Conservation (phyloP, 768 basidiomycete genomes). For the Trametes cinnabarina region DNA sequence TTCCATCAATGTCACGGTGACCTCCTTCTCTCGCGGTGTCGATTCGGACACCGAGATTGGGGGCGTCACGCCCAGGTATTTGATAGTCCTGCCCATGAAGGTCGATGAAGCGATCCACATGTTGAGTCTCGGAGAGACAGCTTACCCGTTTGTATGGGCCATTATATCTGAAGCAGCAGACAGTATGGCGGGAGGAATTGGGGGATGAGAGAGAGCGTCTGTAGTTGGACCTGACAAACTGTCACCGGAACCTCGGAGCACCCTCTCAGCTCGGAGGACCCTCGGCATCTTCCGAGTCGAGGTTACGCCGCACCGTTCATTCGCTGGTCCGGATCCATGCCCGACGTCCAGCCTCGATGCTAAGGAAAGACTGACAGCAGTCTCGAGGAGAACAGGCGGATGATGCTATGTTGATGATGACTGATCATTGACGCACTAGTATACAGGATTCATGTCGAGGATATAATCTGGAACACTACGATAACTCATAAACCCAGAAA, state of each 20-base stretch:
- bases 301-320: slow-evolving; percentile 3
- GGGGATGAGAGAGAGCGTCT: background rate
- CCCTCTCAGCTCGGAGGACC: background rate
- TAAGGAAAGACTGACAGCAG: too few relatives aligned
- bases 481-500: slow-evolving; percentile 9
- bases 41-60: slow-evolving; percentile 82
- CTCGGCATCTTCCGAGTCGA: slow-evolving; percentile 16
- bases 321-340: too few relatives aligned
- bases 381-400: background rate
- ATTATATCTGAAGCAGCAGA: slow-evolving; percentile 1
- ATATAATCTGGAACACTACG: slow-evolving; percentile 10
- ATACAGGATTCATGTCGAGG: slow-evolving; percentile 13
- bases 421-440: slow-evolving; percentile 21
- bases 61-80: slow-evolving; percentile 78
- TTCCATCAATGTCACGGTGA: slow-evolving; percentile 84
- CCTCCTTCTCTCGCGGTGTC: slow-evolving; percentile 75
- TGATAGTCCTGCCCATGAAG: slow-evolving; percentile 27
- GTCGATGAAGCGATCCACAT: background rate
- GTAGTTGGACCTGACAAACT: slow-evolving; percentile 14
- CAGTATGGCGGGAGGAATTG: background rate
- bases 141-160: slow-evolving; percentile 18
- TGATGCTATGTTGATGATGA: background rate
- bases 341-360: too few relatives aligned
- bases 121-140: background rate
- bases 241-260: slow-evolving; percentile 14